phyloP scores from a whole-genome alignment of 2,329 filamentous ascomycete genomes.

The Alternaria rosae region DNA sequence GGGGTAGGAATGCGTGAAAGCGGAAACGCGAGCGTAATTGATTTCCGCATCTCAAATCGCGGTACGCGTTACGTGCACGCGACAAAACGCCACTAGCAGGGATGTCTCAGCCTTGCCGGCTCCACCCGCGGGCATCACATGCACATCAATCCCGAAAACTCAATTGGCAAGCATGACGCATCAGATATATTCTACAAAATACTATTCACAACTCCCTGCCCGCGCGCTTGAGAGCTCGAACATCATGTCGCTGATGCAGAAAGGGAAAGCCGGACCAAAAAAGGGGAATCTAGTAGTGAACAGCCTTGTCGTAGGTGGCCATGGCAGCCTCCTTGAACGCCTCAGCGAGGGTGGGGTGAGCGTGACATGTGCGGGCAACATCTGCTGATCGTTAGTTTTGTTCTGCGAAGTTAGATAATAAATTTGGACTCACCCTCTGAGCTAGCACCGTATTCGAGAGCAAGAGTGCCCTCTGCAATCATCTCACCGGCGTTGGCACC shows the following conservation, averaged over 20 bases:
- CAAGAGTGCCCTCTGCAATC: conserved; percentile 96
- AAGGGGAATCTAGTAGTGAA: conserved; percentile 75
- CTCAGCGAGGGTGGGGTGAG: conserved; percentile 93
- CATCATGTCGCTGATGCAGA: conserved; percentile 47
- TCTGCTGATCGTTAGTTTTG: conserved; percentile 36
- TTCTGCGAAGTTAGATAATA: neutral
- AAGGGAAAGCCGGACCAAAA: conserved; percentile 36
- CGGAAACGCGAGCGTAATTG: conserved; percentile 21
- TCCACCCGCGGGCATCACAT: conserved; percentile 10
- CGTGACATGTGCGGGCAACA: conserved; percentile 81
- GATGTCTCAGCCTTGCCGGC: conserved; percentile 30
- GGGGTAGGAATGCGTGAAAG: conserved; percentile 12
- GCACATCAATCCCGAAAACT: conserved; percentile 16
- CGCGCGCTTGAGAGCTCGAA: conserved; percentile 41
- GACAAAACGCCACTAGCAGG: conserved; percentile 27
- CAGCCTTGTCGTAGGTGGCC: conserved; percentile 93
- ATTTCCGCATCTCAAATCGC: conserved; percentile 33
- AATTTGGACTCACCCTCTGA: conserved; percentile 77
- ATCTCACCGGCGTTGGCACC: conserved; percentile 97
- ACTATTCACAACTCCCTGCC: conserved; percentile 50
- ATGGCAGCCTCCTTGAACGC: conserved; percentile 99
- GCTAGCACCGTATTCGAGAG: conserved; percentile 94
- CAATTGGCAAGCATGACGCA: conserved; percentile 37
- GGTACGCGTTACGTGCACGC: conserved; percentile 41
- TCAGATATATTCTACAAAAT: conserved; percentile 50